Conservation (phyloP, 2,329 filamentous ascomycete genomes). For the Colletotrichum sp. region DNA sequence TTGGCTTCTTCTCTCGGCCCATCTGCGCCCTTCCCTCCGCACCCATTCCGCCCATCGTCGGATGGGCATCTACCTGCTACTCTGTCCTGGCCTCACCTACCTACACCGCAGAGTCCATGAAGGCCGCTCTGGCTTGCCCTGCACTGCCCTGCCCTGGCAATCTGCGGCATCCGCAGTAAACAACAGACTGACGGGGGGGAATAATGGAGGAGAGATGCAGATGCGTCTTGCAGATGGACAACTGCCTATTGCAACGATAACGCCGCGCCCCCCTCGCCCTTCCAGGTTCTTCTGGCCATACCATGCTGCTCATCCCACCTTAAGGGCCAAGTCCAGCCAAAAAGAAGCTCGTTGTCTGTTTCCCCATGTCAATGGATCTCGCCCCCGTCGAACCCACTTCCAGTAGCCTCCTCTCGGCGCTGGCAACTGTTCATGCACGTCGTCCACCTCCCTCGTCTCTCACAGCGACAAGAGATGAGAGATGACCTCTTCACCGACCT, state of each 20-base stretch:
- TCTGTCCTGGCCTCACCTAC: slow-evolving; percentile 13
- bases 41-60: slow-evolving; percentile 3
- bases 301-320: slow-evolving; percentile 5
- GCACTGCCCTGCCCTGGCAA: slow-evolving; percentile 19
- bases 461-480: slow-evolving; percentile 1
- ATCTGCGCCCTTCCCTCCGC: slow-evolving; percentile 9
- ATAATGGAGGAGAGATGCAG: background rate
- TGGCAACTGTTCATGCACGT: slow-evolving; percentile 24
- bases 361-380: slow-evolving; percentile 13
- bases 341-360: background rate
- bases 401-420: slow-evolving; percentile 12
- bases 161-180: background rate
- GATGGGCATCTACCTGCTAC: background rate
- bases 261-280: background rate
- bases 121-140: slow-evolving; percentile 12
- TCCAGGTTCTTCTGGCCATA: background rate
- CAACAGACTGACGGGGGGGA: background rate
- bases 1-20: slow-evolving; percentile 7
- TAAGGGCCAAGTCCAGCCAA: background rate
- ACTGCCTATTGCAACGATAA: background rate
- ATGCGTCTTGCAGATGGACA: background rate
- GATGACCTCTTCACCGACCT: slow-evolving; percentile 23
- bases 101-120: background rate
- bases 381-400: slow-evolving; percentile 13
- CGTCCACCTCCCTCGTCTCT: slow-evolving; percentile 7